A percentile compares a stretch with the other conserved stretches of the same genome.
phyloP scores from a whole-genome alignment of 1,284 basidiomycete species.

The Cryptococcus sp. region DNA sequence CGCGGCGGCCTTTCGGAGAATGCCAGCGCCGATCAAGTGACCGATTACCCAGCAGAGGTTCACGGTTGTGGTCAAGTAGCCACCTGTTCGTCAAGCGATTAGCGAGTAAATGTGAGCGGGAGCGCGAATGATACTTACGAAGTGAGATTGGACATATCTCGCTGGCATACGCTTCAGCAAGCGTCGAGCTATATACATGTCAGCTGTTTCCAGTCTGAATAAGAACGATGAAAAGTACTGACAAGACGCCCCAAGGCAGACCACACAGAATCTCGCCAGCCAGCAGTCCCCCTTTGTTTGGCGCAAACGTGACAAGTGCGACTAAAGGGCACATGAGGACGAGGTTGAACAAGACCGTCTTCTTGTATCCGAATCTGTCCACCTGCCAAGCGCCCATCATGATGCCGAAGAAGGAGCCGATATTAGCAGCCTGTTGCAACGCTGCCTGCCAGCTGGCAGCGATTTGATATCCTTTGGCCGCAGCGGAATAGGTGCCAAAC shows the following conservation, averaged over 20 bases:
- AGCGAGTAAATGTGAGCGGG: too few relatives aligned
- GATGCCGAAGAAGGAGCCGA: slow-evolving; percentile 23
- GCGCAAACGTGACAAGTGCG: slow-evolving; percentile 49
- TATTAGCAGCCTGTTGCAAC: slow-evolving; percentile 8
- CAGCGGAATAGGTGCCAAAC: slow-evolving; percentile 10
- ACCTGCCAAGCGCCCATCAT: slow-evolving; percentile 21
- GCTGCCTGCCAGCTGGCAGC: slow-evolving; percentile 28
- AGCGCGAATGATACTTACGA: not conserved
- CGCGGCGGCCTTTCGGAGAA: slow-evolving; percentile 7
- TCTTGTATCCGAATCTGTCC: slow-evolving; percentile 30
- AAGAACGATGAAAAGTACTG: not conserved
- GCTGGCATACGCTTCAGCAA: slow-evolving; percentile 57
- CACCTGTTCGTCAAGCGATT: not conserved
- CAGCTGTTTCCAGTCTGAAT: not conserved
- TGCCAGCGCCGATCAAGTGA: slow-evolving; percentile 23
- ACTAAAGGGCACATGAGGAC: slow-evolving; percentile 37
- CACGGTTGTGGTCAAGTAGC: slow-evolving; percentile 48
- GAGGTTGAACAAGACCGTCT: slow-evolving; percentile 25
- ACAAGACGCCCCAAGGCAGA: slow-evolving; percentile 55
- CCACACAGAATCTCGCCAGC: slow-evolving; percentile 36
- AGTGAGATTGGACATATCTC: slow-evolving; percentile 54
- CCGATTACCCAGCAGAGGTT: slow-evolving; percentile 58
- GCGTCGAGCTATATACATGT: slow-evolving; percentile 23
- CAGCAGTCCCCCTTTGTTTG: slow-evolving; percentile 35
- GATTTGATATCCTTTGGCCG: slow-evolving; percentile 22